Base-by-base conservation (phyloP, 768 basidiomycete genomes). In the Mycena amicta region DNA sequence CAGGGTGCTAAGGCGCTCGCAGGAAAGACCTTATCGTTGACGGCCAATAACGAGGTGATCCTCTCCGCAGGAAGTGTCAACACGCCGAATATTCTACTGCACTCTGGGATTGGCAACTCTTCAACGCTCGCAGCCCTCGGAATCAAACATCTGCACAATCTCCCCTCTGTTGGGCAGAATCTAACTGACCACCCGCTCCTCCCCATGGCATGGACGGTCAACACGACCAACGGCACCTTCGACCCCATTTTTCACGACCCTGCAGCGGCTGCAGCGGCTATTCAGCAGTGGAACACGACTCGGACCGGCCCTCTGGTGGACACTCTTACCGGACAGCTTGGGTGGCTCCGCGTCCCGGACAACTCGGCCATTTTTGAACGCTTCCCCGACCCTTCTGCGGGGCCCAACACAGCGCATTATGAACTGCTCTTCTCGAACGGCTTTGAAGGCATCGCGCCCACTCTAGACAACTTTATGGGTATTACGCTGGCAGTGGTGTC, bases 81-180 rank as follows among this genome's bases (percentile, higher is more conserved):
- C 41, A 43, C 41, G 6, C 41, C 41, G 12, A 43, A 20, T 20
- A 43, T 43, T 20, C 41, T 43, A 8, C 11, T n/a, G n/a, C n/a
- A n/a, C n/a, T n/a, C n/a, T n/a, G n/a, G n/a, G n/a, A n/a, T n/a
- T n/a, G n/a, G n/a, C 5, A 96, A 60, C 50, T 85, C 77, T 2
- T 86, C 85, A 23, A 95, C 82, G 0, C 84, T 83, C 13, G 89
- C 67, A 2, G 89, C 87, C 90, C 96, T 93, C 5, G 50, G 56
- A 12, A 57, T 57, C n/a, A 15, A 3, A 1, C 56, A 40, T 8
- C 30, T 46, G 23, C 23, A 39, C 29, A 47, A 68, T 52, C 65
- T 67, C n/a, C n/a, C n/a, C n/a, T n/a, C n/a, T n/a, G n/a, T n/a
- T n/a, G n/a, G n/a, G n/a, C n/a, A n/a, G n/a, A n/a, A n/a, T n/a